These are phyloP conservation scores for Populus euphratica DNA, from an alignment of 345 rosid genomes.

Conservation along the genomic window DNA sequence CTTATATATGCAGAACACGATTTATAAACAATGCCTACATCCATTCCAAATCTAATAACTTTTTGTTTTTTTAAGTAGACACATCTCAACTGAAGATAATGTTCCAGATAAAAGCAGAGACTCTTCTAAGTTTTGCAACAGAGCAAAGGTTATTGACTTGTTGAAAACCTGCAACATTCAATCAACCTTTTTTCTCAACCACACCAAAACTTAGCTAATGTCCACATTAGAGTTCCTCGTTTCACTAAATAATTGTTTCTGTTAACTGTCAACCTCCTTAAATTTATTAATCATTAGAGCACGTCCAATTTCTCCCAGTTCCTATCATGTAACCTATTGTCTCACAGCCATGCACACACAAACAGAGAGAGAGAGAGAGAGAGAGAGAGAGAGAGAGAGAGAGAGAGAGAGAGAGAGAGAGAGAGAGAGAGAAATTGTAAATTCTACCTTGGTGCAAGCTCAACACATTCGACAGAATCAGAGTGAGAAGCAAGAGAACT, in stretches of 20 bases:
- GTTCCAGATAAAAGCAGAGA: not conserved
- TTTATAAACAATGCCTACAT: not conserved
- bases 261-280: no score
- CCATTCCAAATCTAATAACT: not conserved
- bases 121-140: not conserved
- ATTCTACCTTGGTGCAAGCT: constrained; percentile 59
- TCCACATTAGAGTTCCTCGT: not conserved
- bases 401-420: not conserved
- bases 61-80: not conserved
- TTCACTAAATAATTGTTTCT: not conserved
- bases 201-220: not conserved
- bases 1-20: not conserved
- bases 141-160: not conserved
- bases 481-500: constrained; percentile 59
- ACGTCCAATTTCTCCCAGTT: not conserved
- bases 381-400: not conserved
- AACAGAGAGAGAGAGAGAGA: not conserved
- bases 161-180: not conserved
- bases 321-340: not conserved
- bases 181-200: not conserved
- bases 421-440: not conserved
- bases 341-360: not conserved
- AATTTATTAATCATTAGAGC: not conserved
- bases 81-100: not conserved
- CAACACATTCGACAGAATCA: constrained; percentile 70